A percentile compares a stretch with the other conserved stretches of the same genome.
These are phyloP conservation scores for Oryza meridionalis DNA, from an alignment of 176 grass and related monocot species.

Conservation along the genomic window DNA sequence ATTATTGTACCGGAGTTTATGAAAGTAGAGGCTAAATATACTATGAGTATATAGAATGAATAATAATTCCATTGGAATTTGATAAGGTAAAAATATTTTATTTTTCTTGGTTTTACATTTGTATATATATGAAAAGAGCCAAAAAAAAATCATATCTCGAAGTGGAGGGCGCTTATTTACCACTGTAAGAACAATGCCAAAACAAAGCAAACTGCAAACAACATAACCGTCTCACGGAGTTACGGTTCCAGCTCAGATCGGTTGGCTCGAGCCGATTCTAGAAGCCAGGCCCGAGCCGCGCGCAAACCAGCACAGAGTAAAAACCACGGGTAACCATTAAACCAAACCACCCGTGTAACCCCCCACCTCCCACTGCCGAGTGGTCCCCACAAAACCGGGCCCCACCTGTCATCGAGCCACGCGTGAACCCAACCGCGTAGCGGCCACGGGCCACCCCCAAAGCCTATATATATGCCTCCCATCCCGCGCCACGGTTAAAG, in stretches of 20 bases:
- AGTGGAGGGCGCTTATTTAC: too few relatives aligned
- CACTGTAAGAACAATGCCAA: neutral
- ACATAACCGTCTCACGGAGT: too few relatives aligned
- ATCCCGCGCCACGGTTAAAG: neutral
- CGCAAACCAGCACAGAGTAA: constrained; percentile 16
- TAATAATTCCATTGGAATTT: too few relatives aligned
- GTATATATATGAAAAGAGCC: too few relatives aligned
- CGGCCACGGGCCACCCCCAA: neutral
- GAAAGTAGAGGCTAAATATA: too few relatives aligned
- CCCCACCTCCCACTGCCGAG: neutral
- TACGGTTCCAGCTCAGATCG: neutral
- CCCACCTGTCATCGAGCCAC: neutral
- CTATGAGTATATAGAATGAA: too few relatives aligned
- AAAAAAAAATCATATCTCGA: too few relatives aligned
- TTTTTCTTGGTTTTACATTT: too few relatives aligned
- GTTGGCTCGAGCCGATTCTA: neutral
- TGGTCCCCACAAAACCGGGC: neutral
- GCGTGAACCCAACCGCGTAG: neutral
- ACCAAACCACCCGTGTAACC: neutral
- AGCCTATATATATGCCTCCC: constrained; percentile 33
- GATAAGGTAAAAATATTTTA: too few relatives aligned
- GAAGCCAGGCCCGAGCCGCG: neutral
- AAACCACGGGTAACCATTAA: constrained; percentile 14
- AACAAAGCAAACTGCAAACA: neutral
- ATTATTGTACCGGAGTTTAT: too few relatives aligned